phyloP scores from a whole-genome alignment of 768 basidiomycete species.

The Tulasnella sp. region DNA sequence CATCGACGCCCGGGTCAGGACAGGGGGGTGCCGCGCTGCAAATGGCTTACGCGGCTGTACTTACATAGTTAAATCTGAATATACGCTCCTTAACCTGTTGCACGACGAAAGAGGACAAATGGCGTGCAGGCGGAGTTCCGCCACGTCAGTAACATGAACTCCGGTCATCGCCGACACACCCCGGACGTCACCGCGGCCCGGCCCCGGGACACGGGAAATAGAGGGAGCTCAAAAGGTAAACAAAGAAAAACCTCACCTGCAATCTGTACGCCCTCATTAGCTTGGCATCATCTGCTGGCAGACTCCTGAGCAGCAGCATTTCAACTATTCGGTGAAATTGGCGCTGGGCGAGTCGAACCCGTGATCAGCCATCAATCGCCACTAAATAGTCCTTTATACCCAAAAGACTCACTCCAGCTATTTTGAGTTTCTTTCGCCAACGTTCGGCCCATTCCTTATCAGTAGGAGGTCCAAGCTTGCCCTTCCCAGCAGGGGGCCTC shows the following conservation, averaged over 20 bases:
- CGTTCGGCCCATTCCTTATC: constrained; percentile 77
- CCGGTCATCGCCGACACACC: constrained; percentile 7
- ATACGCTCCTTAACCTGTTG: constrained; percentile 83
- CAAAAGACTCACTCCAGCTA: constrained; percentile 69
- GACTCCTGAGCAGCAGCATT: constrained; percentile 78
- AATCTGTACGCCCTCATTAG: constrained; percentile 71
- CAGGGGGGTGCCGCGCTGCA: background rate
- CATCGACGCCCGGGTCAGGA: background rate
- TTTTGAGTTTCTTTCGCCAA: constrained; percentile 82
- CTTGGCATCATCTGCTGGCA: constrained; percentile 64
- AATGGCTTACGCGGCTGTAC: constrained; percentile 43
- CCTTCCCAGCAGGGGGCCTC: constrained; percentile 51
- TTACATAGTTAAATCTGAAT: constrained; percentile 92
- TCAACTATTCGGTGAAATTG: constrained; percentile 93
- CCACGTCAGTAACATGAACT: constrained; percentile 3
- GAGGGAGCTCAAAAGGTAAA: constrained; percentile 3
- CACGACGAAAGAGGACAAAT: background rate
- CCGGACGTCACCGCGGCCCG: constrained; percentile 10
- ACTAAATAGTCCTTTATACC: background rate
- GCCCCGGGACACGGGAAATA: no score
- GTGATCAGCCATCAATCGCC: background rate
- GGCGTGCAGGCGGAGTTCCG: background rate
- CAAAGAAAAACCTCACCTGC: constrained; percentile 48
- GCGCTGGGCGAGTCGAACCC: constrained; percentile 56
- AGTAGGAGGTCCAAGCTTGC: constrained; percentile 75